A percentile compares a stretch with the other conserved stretches of the same genome.
Evolutionary conservation across 2,329 filamentous ascomycete genomes (phyloP).

Genomic region (Davidsoniella neocaledoniae): DNA sequence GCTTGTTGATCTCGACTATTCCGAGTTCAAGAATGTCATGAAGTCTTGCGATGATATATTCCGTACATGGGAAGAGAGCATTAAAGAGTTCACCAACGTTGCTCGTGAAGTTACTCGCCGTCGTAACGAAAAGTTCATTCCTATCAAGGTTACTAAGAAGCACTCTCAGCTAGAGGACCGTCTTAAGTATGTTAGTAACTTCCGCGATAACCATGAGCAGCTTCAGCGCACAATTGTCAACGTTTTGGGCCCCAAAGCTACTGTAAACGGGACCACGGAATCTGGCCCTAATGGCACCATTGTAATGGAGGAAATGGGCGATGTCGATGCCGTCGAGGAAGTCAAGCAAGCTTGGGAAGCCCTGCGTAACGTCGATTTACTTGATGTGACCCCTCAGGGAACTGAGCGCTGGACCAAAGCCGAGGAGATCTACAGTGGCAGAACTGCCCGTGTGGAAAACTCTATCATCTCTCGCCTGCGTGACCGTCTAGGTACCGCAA

Average conservation of each 20-base stretch:
- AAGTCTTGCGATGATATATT: constrained; percentile 72
- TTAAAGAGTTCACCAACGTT: constrained; percentile 96
- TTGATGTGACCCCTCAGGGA: constrained; percentile 80
- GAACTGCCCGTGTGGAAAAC: constrained; percentile 92
- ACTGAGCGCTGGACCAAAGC: constrained; percentile 86
- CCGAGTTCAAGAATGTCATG: constrained; percentile 78
- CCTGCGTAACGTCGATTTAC: constrained; percentile 81
- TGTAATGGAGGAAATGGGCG: constrained; percentile 84
- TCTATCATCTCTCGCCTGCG: constrained; percentile 91
- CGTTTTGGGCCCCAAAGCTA: constrained; percentile 62
- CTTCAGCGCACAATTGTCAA: constrained; percentile 91
- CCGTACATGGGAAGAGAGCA: constrained; percentile 81
- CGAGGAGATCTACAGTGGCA: constrained; percentile 92
- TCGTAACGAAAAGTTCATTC: constrained; percentile 94
- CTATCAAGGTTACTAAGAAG: constrained; percentile 83
- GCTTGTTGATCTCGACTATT: constrained; percentile 81
- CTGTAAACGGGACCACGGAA: constrained; percentile 28
- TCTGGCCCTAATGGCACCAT: constrained; percentile 41
- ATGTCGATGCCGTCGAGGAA: constrained; percentile 92
- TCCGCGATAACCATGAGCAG: constrained; percentile 94
- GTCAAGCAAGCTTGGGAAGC: constrained; percentile 89
- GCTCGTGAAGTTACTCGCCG: constrained; percentile 87
- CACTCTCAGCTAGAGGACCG: constrained; percentile 81
- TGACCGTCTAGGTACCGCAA: constrained; percentile 84
- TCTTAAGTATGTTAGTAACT: constrained; percentile 83